phyloP scores from a whole-genome alignment of 176 grass and related monocot genomes.

The Bolboschoenus planiculmis region DNA sequence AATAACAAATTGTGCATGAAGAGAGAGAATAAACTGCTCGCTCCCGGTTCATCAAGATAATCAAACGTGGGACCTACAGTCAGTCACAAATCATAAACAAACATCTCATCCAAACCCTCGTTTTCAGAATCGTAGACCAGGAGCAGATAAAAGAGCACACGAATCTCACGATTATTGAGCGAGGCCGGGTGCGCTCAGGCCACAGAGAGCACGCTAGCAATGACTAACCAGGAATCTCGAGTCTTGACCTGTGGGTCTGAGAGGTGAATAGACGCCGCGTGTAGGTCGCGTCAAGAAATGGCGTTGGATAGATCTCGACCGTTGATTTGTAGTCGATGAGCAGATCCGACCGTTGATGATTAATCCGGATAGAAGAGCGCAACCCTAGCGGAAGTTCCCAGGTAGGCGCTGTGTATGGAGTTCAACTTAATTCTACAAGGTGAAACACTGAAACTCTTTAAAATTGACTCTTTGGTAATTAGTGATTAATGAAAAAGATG shows the following conservation, averaged over 20 bases:
- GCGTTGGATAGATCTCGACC: background rate
- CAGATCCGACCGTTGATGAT: background rate
- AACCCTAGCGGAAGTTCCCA: slow-evolving; percentile 10
- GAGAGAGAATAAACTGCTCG: background rate
- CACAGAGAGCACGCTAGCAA: background rate
- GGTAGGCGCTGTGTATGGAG: background rate
- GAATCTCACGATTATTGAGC: background rate
- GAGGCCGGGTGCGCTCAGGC: background rate
- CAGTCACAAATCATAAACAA: background rate
- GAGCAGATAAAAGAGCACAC: background rate
- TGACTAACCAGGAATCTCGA: background rate
- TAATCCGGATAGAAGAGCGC: background rate
- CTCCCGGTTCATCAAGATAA: background rate
- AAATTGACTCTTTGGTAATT: no score
- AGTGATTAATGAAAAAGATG: no score
- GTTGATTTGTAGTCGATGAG: background rate
- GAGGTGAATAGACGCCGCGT: background rate
- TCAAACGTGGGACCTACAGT: background rate
- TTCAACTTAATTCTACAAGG: no score
- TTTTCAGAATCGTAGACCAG: background rate
- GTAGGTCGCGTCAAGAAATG: background rate
- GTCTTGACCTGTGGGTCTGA: background rate
- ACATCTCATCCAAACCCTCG: background rate
- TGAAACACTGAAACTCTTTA: no score
- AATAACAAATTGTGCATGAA: background rate